Evolutionary conservation across 192 early-diverging fungal species (phyloP).

Genomic region (Haplosporangium gracile): DNA sequence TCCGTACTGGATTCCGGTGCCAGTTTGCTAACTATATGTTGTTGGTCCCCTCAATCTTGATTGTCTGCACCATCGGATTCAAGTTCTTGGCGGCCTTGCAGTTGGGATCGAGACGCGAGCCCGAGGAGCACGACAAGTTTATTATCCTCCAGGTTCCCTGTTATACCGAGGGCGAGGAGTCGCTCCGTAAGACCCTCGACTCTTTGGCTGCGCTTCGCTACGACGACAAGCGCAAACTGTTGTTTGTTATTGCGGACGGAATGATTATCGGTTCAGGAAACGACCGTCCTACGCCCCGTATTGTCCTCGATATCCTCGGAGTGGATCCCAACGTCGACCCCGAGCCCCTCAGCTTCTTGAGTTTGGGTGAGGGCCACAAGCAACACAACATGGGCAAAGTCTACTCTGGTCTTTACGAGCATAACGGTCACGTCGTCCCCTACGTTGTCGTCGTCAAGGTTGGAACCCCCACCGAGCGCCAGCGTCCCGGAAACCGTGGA

Average conservation of each 20-base stretch:
- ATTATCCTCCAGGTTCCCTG: conserved; percentile 96
- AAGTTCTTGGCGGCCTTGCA: conserved; percentile 98
- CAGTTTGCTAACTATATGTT: conserved; percentile 89
- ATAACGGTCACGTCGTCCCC: conserved; percentile 93
- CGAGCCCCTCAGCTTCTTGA: conserved; percentile 88
- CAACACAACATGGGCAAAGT: conserved; percentile 98
- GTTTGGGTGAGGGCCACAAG: conserved; percentile 91
- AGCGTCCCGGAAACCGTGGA: conserved; percentile 95
- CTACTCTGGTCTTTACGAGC: conserved; percentile 97
- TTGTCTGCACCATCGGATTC: conserved; percentile 89
- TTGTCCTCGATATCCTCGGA: conserved; percentile 96
- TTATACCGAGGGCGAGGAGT: conserved; percentile 98
- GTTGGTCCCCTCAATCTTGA: conserved; percentile 81
- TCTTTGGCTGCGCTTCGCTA: conserved; percentile 93
- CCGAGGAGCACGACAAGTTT: conserved; percentile 91
- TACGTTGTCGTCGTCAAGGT: conserved; percentile 98
- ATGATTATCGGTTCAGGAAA: conserved; percentile 98
- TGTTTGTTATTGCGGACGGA: conserved; percentile 97
- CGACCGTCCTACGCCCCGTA: conserved; percentile 95
- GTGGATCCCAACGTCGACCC: conserved; percentile 88
- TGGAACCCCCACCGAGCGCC: conserved; percentile 86
- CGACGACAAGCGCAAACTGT: conserved; percentile 97
- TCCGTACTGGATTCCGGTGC: conserved; percentile 82
- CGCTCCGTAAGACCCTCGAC: conserved; percentile 91
- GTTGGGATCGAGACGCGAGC: conserved; percentile 78